Evolutionary conservation across 2,329 filamentous ascomycete species (phyloP).

Genomic region (Catunica adiposa): DNA sequence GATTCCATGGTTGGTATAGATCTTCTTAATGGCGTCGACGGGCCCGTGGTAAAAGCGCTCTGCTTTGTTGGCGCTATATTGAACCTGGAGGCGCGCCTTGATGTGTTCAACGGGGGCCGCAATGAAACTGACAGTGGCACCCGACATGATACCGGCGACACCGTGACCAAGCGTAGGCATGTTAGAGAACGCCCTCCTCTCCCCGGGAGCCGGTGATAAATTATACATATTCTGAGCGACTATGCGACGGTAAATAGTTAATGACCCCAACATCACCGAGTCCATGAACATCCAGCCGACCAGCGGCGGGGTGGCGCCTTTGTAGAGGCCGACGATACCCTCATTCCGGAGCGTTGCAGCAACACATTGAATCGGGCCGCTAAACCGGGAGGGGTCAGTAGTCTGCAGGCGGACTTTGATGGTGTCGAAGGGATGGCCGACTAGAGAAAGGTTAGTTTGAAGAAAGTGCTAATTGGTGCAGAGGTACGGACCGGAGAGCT

Average conservation of each 20-base stretch:
- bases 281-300: slow-evolving; percentile 99
- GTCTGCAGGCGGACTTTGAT: slow-evolving; percentile 94
- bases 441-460: slow-evolving; percentile 20
- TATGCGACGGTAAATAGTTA: slow-evolving; percentile 77
- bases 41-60: slow-evolving; percentile 73
- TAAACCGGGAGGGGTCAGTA: slow-evolving; percentile 58
- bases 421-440: slow-evolving; percentile 75
- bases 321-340: slow-evolving; percentile 74
- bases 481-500: slow-evolving; percentile 51
- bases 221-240: slow-evolving; percentile 64
- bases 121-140: slow-evolving; percentile 79
- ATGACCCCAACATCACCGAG: slow-evolving; percentile 69
- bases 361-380: slow-evolving; percentile 72
- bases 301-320: slow-evolving; percentile 79
- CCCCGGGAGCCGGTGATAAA: slow-evolving; percentile 15
- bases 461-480: slow-evolving; percentile 12
- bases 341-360: slow-evolving; percentile 73
- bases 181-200: slow-evolving; percentile 10
- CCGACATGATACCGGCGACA: slow-evolving; percentile 72
- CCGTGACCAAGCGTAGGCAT: slow-evolving; percentile 71
- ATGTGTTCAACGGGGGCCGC: slow-evolving; percentile 90
- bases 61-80: slow-evolving; percentile 68
- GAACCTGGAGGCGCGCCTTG: slow-evolving; percentile 84
- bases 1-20: slow-evolving; percentile 56
- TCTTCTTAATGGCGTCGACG: slow-evolving; percentile 63